Conservation (phyloP, 2,329 filamentous ascomycete genomes). For the Pseudocercospora fuligena region DNA sequence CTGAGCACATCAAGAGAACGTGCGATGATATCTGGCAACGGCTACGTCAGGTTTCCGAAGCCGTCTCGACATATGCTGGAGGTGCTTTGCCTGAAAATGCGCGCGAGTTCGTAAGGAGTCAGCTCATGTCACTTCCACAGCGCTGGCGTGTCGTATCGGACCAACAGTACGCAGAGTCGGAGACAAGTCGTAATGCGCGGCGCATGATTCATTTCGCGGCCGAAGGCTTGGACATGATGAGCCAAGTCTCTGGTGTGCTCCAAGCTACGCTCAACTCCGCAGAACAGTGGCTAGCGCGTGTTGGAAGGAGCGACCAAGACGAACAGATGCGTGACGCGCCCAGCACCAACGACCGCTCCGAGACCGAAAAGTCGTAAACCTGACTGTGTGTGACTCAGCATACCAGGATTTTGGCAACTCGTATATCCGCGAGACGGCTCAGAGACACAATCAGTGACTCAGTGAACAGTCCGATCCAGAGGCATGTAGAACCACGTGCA, state of each 20-base stretch:
- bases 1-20: conserved; percentile 74
- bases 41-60: conserved; percentile 78
- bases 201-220: conserved; percentile 83
- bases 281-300: conserved; percentile 80
- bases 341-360: conserved; percentile 15
- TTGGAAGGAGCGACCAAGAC: conserved; percentile 31
- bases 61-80: conserved; percentile 89
- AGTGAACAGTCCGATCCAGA: too few species aligned
- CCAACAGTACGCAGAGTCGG: conserved; percentile 40
- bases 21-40: conserved; percentile 55
- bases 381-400: too few species aligned
- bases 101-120: conserved; percentile 76
- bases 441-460: too few species aligned
- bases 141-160: conserved; percentile 74
- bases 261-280: conserved; percentile 89
- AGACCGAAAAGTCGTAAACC: conserved; percentile 24
- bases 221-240: conserved; percentile 93
- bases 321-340: conserved; percentile 25
- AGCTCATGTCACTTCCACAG: conserved; percentile 82
- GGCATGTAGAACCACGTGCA: neutral
- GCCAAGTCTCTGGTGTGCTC: conserved; percentile 84
- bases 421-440: neutral
- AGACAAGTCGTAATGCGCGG: conserved; percentile 66
- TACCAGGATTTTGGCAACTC: neutral
- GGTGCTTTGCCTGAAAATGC: conserved; percentile 90